Evolutionary conservation across 495 filamentous ascomycete genomes (phyloP).

Genomic region (Melanomma pulvis-pyrius): DNA sequence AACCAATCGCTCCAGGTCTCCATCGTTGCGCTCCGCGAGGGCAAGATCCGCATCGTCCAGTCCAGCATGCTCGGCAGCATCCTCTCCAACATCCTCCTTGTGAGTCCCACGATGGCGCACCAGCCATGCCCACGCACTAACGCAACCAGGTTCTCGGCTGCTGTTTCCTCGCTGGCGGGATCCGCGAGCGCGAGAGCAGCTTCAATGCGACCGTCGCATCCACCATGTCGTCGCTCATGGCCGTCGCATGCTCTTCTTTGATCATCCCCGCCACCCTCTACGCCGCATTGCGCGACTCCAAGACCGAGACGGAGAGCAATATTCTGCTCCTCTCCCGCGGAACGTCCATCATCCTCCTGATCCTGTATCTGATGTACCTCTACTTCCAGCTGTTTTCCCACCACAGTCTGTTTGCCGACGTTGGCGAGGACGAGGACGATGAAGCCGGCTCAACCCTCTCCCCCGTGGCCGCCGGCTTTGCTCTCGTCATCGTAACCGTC

Average conservation of each 20-base stretch:
- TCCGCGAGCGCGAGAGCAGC: slow-evolving; percentile 67
- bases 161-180: slow-evolving; percentile 91
- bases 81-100: slow-evolving; percentile 90
- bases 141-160: slow-evolving; percentile 72
- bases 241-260: slow-evolving; percentile 83
- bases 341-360: slow-evolving; percentile 83
- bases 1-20: slow-evolving; percentile 65
- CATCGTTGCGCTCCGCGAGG: slow-evolving; percentile 82
- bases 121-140: not conserved
- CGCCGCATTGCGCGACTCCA: slow-evolving; percentile 53
- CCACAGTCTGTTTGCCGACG: slow-evolving; percentile 74
- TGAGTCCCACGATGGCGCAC: slow-evolving; percentile 17
- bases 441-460: slow-evolving; percentile 59
- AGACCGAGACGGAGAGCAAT: slow-evolving; percentile 57
- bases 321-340: slow-evolving; percentile 86
- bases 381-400: slow-evolving; percentile 89
- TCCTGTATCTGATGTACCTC: slow-evolving; percentile 89
- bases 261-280: slow-evolving; percentile 89
- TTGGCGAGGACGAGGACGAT: slow-evolving; percentile 48
- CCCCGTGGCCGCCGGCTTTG: slow-evolving; percentile 70
- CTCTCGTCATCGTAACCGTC: slow-evolving; percentile 76
- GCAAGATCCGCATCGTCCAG: slow-evolving; percentile 93
- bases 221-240: slow-evolving; percentile 95
- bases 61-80: slow-evolving; percentile 98
- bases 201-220: slow-evolving; percentile 91